phyloP scores from a whole-genome alignment of 2,329 filamentous ascomycete genomes.

The Chaetomium sp. region DNA sequence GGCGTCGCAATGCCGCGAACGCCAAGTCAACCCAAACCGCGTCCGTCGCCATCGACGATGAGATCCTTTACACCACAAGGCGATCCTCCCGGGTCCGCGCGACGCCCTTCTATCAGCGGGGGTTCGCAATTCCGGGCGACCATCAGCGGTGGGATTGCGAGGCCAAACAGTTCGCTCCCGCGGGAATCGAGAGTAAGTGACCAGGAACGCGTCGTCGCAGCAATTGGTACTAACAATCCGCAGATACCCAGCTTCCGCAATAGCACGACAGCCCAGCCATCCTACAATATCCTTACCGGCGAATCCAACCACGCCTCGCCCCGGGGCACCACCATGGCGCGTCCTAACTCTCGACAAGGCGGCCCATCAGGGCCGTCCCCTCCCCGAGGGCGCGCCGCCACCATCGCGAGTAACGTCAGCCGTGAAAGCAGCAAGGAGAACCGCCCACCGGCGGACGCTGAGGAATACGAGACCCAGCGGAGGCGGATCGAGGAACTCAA shows the following conservation, averaged over 20 bases:
- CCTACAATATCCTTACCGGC: slow-evolving; percentile 47
- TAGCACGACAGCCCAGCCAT: slow-evolving; percentile 37
- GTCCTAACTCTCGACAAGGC: slow-evolving; percentile 35
- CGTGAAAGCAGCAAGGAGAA: slow-evolving; percentile 63
- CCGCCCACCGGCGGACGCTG: slow-evolving; percentile 59
- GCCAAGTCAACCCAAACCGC: slow-evolving; percentile 26
- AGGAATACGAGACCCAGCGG: slow-evolving; percentile 60
- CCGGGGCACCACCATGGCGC: slow-evolving; percentile 30
- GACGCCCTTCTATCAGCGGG: slow-evolving; percentile 33
- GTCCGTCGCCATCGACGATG: slow-evolving; percentile 25
- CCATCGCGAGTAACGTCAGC: slow-evolving; percentile 48
- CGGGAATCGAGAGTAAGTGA: slow-evolving; percentile 38
- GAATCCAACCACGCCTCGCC: slow-evolving; percentile 33
- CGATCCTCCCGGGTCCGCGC: slow-evolving; percentile 35
- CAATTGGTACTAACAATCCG: slow-evolving; percentile 1
- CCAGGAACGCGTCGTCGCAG: slow-evolving; percentile 1
- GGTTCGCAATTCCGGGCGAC: slow-evolving; percentile 36
- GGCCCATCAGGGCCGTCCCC: slow-evolving; percentile 29
- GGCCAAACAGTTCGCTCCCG: slow-evolving; percentile 36
- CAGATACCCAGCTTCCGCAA: slow-evolving; percentile 38
- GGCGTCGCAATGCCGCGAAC: slow-evolving; percentile 22
- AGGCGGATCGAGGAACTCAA: slow-evolving; percentile 75
- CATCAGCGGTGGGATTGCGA: slow-evolving; percentile 34
- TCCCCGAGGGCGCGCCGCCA: slow-evolving; percentile 29
- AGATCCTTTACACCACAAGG: slow-evolving; percentile 36